Percentiles rank a stretch among this genome's conserved stretches.
These are phyloP conservation scores for Geoglossum cookeanum DNA, from an alignment of 2,329 filamentous ascomycete genomes.

Conservation along the genomic window DNA sequence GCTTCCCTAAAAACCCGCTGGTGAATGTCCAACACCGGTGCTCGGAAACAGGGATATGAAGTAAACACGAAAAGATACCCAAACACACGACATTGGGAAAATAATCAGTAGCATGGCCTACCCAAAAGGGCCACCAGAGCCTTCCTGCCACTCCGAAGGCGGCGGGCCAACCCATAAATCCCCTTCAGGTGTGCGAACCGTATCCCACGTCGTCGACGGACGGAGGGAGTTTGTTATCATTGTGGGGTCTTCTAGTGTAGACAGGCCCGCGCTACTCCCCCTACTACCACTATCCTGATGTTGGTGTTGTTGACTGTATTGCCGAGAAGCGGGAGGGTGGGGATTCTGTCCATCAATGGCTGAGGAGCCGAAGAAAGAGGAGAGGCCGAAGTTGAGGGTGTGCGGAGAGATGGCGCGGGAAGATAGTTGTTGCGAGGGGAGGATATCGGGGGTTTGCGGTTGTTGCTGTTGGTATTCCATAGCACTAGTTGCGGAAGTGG, in stretches of 20 bases:
- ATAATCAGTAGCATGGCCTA: not conserved
- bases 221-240: not conserved
- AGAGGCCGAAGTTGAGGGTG: not conserved
- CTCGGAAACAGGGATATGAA: too few species aligned
- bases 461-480: too few species aligned
- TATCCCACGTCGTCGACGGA: not conserved
- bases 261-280: not conserved
- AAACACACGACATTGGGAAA: too few species aligned
- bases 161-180: not conserved
- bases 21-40: too few species aligned
- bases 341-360: not conserved
- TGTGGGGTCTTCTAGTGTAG: not conserved
- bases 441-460: not conserved
- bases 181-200: not conserved
- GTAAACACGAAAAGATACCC: too few species aligned
- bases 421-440: not conserved
- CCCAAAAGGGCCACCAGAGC: not conserved
- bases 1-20: too few species aligned
- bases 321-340: not conserved
- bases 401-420: not conserved
- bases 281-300: not conserved
- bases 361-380: not conserved
- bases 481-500: too few species aligned
- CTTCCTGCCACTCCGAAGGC: not conserved
- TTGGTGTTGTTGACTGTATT: not conserved